Evolutionary conservation across 2,329 filamentous ascomycete genomes (phyloP).

Genomic region (Exophiala viscosa): DNA sequence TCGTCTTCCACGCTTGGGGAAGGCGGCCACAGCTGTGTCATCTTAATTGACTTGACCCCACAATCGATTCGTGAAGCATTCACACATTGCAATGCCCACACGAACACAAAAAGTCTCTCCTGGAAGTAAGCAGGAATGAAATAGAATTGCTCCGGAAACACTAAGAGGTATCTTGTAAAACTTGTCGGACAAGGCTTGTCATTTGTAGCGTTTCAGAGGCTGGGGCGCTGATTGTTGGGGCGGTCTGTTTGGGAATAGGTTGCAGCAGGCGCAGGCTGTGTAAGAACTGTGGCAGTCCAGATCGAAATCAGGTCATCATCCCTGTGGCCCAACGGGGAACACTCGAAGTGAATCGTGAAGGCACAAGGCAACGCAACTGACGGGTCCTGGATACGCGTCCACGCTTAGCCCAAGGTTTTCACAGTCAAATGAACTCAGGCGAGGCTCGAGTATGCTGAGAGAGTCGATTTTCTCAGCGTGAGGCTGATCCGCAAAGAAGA

Average conservation of each 20-base stretch:
- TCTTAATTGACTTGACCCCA: conserved; percentile 15
- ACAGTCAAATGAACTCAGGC: background rate
- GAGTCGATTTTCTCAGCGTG: too few relatives aligned
- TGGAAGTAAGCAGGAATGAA: background rate
- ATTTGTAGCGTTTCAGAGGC: background rate
- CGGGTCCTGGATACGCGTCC: background rate
- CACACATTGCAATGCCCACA: conserved; percentile 12
- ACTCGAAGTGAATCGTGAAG: background rate
- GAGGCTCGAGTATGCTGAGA: background rate
- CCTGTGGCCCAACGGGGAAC: conserved; percentile 7
- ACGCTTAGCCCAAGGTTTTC: conserved; percentile 3
- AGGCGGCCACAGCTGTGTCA: conserved; percentile 37
- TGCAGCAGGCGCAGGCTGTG: conserved; percentile 15
- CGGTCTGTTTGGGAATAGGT: conserved; percentile 18
- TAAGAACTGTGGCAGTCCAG: conserved; percentile 11
- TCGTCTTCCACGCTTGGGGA: conserved; percentile 46
- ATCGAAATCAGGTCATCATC: conserved; percentile 25
- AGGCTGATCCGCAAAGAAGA: too few relatives aligned
- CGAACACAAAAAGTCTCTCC: background rate
- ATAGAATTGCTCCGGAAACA: too few relatives aligned
- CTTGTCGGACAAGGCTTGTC: conserved; percentile 11
- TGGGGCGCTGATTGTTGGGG: conserved; percentile 12
- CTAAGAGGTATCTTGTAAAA: too few relatives aligned
- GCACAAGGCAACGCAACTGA: conserved; percentile 7
- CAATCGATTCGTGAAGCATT: conserved; percentile 6